phyloP scores from a whole-genome alignment of 2,329 filamentous ascomycete species.

The Ampelomyces quisqualis region DNA sequence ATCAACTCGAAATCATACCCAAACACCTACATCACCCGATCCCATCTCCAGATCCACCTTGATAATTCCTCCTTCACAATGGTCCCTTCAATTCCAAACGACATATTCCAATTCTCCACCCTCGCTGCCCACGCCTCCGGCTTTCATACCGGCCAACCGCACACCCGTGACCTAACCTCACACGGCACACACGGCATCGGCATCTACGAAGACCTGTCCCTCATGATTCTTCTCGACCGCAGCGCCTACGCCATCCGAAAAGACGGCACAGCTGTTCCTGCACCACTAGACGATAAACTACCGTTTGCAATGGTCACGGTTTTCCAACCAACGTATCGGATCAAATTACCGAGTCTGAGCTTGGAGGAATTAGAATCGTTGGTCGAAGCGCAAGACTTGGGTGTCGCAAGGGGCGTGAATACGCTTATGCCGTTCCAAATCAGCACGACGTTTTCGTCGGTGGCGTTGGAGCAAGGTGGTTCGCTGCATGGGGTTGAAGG shows the following conservation, averaged over 20 bases:
- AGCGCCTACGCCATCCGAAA: conserved; percentile 38
- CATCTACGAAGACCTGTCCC: conserved; percentile 44
- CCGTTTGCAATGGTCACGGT: conserved; percentile 47
- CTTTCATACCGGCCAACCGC: conserved; percentile 38
- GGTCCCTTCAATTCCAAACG: conserved; percentile 47
- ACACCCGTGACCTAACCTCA: conserved; percentile 42
- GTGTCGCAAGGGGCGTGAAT: conserved; percentile 36
- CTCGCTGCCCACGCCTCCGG: conserved; percentile 41
- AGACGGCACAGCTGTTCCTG: conserved; percentile 34
- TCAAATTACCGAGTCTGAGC: conserved; percentile 24
- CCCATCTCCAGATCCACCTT: background rate
- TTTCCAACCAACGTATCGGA: conserved; percentile 41
- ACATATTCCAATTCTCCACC: conserved; percentile 49
- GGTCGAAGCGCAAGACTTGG: conserved; percentile 14
- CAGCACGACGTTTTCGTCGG: conserved; percentile 38
- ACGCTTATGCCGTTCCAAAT: conserved; percentile 46
- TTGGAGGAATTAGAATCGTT: conserved; percentile 21
- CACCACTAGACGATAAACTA: conserved; percentile 37
- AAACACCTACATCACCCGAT: too few species aligned
- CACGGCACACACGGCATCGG: conserved; percentile 49
- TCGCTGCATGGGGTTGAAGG: conserved; percentile 38
- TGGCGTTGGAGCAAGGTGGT: conserved; percentile 26
- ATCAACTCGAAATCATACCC: background rate
- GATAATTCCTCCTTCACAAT: conserved; percentile 21
- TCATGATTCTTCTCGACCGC: conserved; percentile 42